These are phyloP conservation scores for Sequoiadendron giganteum DNA, from an alignment of 75 land plant genomes.

Conservation along the genomic window DNA sequence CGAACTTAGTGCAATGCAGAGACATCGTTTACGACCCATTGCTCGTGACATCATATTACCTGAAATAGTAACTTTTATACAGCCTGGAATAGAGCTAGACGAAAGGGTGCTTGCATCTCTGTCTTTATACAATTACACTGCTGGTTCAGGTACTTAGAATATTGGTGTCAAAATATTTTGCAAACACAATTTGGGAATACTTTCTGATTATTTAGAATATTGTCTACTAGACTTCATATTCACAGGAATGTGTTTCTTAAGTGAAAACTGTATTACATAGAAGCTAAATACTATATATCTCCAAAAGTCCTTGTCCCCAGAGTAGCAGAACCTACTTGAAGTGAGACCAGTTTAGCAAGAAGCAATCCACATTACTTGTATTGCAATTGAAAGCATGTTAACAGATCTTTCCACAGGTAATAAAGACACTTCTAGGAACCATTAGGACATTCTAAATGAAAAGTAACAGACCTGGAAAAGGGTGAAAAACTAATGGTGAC, in stretches of 20 bases:
- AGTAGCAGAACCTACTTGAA: not conserved
- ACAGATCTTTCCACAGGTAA: not conserved
- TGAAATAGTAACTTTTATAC: constrained; percentile 32
- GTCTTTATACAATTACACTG: constrained; percentile 46
- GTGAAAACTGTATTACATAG: not conserved
- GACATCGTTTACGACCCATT: constrained; percentile 28
- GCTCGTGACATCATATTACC: constrained; percentile 43
- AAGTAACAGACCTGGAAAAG: not conserved
- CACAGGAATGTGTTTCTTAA: not conserved
- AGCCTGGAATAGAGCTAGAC: constrained; percentile 56
- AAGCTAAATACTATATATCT: not conserved
- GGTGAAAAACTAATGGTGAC: not conserved
- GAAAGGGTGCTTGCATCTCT: constrained; percentile 61
- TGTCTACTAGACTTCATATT: not conserved
- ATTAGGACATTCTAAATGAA: not conserved
- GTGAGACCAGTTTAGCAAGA: not conserved
- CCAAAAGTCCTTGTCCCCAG: not conserved
- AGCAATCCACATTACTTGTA: not conserved
- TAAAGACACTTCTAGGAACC: not conserved
- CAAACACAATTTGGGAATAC: not conserved
- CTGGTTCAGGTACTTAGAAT: constrained; percentile 46
- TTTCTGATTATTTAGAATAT: not conserved
- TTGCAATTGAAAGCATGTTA: not conserved
- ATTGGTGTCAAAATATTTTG: not conserved
- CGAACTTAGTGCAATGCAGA: constrained; percentile 29